These are phyloP conservation scores for Amanita molliuscula DNA, from an alignment of 768 basidiomycete species.

Conservation along the genomic window DNA sequence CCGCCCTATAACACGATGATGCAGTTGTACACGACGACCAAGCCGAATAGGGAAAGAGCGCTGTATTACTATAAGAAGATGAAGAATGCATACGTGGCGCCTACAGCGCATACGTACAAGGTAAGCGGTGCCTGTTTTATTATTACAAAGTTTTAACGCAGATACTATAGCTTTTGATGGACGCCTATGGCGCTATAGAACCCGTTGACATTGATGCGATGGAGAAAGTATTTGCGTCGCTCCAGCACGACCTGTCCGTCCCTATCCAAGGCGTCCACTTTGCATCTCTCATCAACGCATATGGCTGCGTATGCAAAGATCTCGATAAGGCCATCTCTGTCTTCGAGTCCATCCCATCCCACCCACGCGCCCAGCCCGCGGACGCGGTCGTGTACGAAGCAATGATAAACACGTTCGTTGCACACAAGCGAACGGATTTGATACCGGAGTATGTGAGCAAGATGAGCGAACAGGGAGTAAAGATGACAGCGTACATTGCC, in stretches of 20 bases:
- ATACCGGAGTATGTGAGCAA: slow-evolving; percentile 56
- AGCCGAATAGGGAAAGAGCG: slow-evolving; percentile 72
- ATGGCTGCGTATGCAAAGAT: slow-evolving; percentile 73
- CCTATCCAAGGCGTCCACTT: slow-evolving; percentile 38
- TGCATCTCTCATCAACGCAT: slow-evolving; percentile 82
- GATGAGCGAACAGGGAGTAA: slow-evolving; percentile 53
- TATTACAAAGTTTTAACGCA: slow-evolving; percentile 5
- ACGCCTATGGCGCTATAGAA: slow-evolving; percentile 78
- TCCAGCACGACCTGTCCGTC: slow-evolving; percentile 37
- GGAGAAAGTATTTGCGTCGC: slow-evolving; percentile 58
- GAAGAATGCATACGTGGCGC: slow-evolving; percentile 45
- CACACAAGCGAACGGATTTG: slow-evolving; percentile 68
- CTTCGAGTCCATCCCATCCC: slow-evolving; percentile 62
- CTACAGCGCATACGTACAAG: slow-evolving; percentile 93
- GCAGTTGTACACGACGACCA: slow-evolving; percentile 88
- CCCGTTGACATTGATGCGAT: slow-evolving; percentile 68
- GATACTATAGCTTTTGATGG: slow-evolving; percentile 61
- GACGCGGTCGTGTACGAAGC: slow-evolving; percentile 89
- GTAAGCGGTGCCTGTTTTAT: slow-evolving; percentile 20
- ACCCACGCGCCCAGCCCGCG: slow-evolving; percentile 39
- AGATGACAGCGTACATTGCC: slow-evolving; percentile 92
- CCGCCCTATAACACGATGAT: slow-evolving; percentile 99
- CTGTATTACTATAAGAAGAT: slow-evolving; percentile 69
- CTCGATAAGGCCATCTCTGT: slow-evolving; percentile 63
- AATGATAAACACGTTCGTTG: slow-evolving; percentile 77